phyloP scores from a whole-genome alignment of 345 rosid species.

The Corchorus capsularis region DNA sequence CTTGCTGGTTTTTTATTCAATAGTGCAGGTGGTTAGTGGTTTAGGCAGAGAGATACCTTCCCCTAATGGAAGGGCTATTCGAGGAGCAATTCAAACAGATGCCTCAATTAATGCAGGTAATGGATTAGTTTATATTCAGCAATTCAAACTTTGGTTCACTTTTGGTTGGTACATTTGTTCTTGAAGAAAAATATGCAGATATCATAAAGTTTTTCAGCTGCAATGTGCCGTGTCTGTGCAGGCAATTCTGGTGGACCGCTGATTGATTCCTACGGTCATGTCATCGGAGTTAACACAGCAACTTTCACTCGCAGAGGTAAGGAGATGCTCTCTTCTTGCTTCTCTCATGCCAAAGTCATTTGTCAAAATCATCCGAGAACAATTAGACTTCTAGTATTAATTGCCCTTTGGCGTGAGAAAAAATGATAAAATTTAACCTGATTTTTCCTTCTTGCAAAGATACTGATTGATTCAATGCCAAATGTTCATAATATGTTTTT shows the following conservation, averaged over 20 bases:
- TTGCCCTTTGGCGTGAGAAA: too few species aligned
- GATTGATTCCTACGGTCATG: conserved; percentile 77
- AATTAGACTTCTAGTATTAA: background rate
- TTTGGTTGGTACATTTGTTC: background rate
- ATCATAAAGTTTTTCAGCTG: background rate
- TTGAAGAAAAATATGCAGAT: background rate
- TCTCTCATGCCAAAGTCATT: background rate
- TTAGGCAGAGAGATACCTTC: conserved; percentile 87
- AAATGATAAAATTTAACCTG: background rate
- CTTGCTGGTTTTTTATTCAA: background rate
- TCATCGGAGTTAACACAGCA: conserved; percentile 85
- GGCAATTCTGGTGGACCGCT: conserved; percentile 87
- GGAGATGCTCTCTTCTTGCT: background rate
- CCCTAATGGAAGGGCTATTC: conserved; percentile 76
- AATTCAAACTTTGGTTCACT: background rate
- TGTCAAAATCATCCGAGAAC: background rate
- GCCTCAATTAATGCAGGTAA: conserved; percentile 82
- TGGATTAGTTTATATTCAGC: background rate
- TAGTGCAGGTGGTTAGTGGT: conserved; percentile 81
- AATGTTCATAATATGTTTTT: background rate
- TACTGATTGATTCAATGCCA: background rate
- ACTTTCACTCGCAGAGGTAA: conserved; percentile 87
- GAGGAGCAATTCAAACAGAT: conserved; percentile 89
- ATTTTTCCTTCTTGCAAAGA: background rate
- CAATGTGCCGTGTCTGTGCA: conserved; percentile 14